phyloP scores from a whole-genome alignment of 2,329 filamentous ascomycete genomes.

The Aspergillus oerlinghausenensis region DNA sequence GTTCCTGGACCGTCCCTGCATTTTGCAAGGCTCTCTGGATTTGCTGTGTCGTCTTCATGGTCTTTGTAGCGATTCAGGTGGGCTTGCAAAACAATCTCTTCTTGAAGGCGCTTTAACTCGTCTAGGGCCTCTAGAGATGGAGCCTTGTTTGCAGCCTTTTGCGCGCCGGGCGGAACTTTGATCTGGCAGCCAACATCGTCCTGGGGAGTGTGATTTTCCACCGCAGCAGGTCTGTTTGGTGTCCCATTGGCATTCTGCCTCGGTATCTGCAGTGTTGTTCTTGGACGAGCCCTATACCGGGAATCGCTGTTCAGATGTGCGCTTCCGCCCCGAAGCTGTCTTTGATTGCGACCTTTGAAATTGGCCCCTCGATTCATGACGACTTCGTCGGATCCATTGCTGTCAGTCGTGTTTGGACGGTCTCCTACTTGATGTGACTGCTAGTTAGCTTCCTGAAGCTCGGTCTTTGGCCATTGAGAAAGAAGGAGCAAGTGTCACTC shows the following conservation, averaged over 20 bases:
- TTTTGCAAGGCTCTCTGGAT: slow-evolving; percentile 17
- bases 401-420: slow-evolving; percentile 6
- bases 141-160: slow-evolving; percentile 1
- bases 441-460: neutral
- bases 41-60: slow-evolving; percentile 5
- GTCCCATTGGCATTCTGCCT: neutral
- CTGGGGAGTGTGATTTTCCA: neutral
- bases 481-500: neutral
- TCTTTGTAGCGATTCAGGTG: slow-evolving; percentile 9
- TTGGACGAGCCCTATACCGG: neutral
- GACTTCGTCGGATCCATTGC: slow-evolving; percentile 19
- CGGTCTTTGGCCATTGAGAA: neutral
- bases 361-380: slow-evolving; percentile 12
- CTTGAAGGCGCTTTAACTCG: slow-evolving; percentile 18
- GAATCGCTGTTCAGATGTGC: neutral
- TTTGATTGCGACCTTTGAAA: neutral
- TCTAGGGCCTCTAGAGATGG: slow-evolving; percentile 11
- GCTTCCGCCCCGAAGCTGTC: neutral
- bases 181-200: neutral
- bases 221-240: neutral
- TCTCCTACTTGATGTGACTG: neutral
- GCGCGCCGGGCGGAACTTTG: neutral
- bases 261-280: neutral
- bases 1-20: slow-evolving; percentile 27
- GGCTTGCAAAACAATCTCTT: slow-evolving; percentile 14